Conservation (phyloP, 1,139 yeast genomes). For the Kurtzmaniella natalensis region DNA sequence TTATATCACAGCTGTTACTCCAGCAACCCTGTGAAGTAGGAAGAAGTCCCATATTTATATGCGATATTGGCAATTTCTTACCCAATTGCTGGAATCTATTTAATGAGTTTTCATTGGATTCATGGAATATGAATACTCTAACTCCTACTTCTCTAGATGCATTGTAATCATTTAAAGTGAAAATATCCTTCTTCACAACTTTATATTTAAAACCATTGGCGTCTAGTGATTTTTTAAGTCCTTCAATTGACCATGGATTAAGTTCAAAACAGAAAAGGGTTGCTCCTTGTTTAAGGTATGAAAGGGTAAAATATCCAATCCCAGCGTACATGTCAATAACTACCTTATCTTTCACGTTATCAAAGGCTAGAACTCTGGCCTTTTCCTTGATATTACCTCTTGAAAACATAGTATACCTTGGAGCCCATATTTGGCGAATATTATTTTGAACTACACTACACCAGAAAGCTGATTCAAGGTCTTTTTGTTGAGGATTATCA, state of each 20-base stretch:
- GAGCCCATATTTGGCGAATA: slow-evolving; percentile 79
- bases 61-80: slow-evolving; percentile 35
- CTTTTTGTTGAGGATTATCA: slow-evolving; percentile 35
- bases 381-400: slow-evolving; percentile 88
- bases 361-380: slow-evolving; percentile 49
- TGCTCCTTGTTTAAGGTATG: slow-evolving; percentile 59
- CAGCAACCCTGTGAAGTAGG: slow-evolving; percentile 50
- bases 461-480: slow-evolving; percentile 63
- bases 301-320: slow-evolving; percentile 77
- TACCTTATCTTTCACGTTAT: slow-evolving; percentile 19
- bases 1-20: slow-evolving; percentile 11
- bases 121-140: slow-evolving; percentile 47
- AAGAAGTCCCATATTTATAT: slow-evolving; percentile 71
- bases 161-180: slow-evolving; percentile 15
- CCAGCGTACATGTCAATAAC: slow-evolving; percentile 78
- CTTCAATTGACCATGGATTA: slow-evolving; percentile 82
- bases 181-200: slow-evolving; percentile 24
- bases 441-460: slow-evolving; percentile 70
- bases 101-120: slow-evolving; percentile 52
- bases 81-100: slow-evolving; percentile 33
- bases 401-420: slow-evolving; percentile 80
- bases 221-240: slow-evolving; percentile 53
- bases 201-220: slow-evolving; percentile 39
- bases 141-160: slow-evolving; percentile 12
- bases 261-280: slow-evolving; percentile 73